Conservation (phyloP, 768 basidiomycete species). For the Tylopilus subfusipes region DNA sequence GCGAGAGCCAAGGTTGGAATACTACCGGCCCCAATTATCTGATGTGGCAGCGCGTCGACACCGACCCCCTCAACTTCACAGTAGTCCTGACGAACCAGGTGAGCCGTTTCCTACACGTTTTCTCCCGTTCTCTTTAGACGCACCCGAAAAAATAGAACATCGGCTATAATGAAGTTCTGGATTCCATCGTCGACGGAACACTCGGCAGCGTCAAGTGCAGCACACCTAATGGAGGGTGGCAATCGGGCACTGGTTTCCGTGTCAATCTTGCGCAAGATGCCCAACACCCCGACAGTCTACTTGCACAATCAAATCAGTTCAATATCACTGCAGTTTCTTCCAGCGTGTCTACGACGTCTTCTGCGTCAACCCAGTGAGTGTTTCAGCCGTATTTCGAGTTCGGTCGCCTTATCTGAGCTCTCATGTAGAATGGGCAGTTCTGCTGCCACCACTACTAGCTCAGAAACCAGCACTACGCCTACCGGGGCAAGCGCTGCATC, state of each 20-base stretch:
- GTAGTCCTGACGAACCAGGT: conserved; percentile 65
- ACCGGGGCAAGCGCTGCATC: conserved; percentile 32
- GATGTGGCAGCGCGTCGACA: conserved; percentile 60
- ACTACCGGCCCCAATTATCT: conserved; percentile 50
- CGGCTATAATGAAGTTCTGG: conserved; percentile 46
- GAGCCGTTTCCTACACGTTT: conserved; percentile 7
- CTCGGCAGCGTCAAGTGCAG: conserved; percentile 38
- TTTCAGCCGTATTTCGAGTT: not conserved
- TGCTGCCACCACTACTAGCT: conserved; percentile 9
- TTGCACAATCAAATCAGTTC: conserved; percentile 72
- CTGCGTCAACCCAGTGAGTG: conserved; percentile 18
- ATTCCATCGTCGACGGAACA: conserved; percentile 51
- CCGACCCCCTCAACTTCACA: conserved; percentile 68
- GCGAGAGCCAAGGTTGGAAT: conserved; percentile 49
- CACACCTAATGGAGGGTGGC: conserved; percentile 65
- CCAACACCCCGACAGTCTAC: conserved; percentile 46
- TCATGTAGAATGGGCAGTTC: conserved; percentile 10
- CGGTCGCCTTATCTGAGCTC: not conserved
- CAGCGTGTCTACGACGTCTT: conserved; percentile 13
- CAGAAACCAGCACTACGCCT: conserved; percentile 25
- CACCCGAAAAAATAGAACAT: conserved; percentile 31
- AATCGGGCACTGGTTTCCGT: conserved; percentile 56
- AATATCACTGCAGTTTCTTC: conserved; percentile 35
- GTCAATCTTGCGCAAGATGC: conserved; percentile 65
- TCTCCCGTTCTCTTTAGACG: conserved; percentile 1